Conservation (phyloP, 2,329 filamentous ascomycete genomes). For the Fusarium gaditjirri region DNA sequence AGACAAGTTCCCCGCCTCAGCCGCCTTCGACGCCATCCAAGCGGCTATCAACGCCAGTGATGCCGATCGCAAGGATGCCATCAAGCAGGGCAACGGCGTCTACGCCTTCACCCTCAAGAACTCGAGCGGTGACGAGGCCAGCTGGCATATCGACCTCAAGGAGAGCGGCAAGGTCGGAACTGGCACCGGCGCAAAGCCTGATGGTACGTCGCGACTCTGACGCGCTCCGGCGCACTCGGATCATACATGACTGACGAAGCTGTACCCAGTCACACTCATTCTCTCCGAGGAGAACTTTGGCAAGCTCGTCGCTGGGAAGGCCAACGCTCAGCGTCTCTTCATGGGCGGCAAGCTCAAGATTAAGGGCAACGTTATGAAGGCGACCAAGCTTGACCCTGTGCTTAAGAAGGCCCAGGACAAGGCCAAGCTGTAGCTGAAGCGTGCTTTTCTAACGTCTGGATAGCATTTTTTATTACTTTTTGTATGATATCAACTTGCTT, state of each 20-base stretch:
- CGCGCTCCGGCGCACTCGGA: conserved; percentile 2
- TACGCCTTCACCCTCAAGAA: conserved; percentile 97
- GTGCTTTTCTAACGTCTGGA: background rate
- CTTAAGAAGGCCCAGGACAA: conserved; percentile 87
- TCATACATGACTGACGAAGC: background rate
- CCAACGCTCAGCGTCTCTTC: conserved; percentile 93
- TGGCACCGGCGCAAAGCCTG: conserved; percentile 83
- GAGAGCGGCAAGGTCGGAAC: conserved; percentile 84
- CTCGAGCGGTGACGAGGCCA: conserved; percentile 77
- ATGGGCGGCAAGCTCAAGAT: conserved; percentile 99
- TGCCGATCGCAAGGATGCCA: conserved; percentile 83
- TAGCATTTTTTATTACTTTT: conserved; percentile 23
- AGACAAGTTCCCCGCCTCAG: conserved; percentile 90
- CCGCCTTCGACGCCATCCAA: conserved; percentile 90
- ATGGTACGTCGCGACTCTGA: conserved; percentile 65
- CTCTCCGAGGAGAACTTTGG: conserved; percentile 89
- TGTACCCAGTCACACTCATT: conserved; percentile 76
- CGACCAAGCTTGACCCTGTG: conserved; percentile 94
- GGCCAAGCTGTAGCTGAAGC: conserved; percentile 76
- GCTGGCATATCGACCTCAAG: conserved; percentile 97
- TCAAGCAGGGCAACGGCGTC: conserved; percentile 87
- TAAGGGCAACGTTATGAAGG: conserved; percentile 98
- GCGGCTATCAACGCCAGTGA: conserved; percentile 73
- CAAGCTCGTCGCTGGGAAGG: conserved; percentile 84
- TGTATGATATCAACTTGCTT: conserved; percentile 42